Conservation (phyloP, 2,329 filamentous ascomycete genomes). For the Alternaria alternata region DNA sequence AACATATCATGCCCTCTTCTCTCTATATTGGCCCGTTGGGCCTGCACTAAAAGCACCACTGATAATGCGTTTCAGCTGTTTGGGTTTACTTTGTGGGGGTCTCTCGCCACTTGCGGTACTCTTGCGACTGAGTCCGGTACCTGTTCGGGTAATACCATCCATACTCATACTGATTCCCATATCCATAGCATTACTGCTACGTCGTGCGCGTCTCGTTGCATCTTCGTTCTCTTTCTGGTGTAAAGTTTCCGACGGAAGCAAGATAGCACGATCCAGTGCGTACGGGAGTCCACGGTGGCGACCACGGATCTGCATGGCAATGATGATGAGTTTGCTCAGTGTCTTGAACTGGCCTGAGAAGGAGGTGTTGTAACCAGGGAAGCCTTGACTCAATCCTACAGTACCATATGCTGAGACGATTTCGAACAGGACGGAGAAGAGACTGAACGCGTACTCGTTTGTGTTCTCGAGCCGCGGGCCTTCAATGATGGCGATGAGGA, state of each 20-base stretch:
- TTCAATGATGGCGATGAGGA: constrained; percentile 90
- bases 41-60: constrained; percentile 36
- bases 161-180: constrained; percentile 7
- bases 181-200: constrained; percentile 36
- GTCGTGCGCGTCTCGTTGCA: constrained; percentile 53
- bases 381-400: constrained; percentile 89
- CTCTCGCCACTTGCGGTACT: constrained; percentile 26
- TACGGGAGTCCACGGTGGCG: constrained; percentile 72
- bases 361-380: constrained; percentile 75
- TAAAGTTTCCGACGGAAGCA: constrained; percentile 71
- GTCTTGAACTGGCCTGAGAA: constrained; percentile 83
- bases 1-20: constrained; percentile 16
- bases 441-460: constrained; percentile 62
- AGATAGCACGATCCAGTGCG: constrained; percentile 73
- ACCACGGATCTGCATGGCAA: constrained; percentile 72
- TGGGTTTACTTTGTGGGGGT: constrained; percentile 15
- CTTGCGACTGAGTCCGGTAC: constrained; percentile 29
- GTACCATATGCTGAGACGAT: constrained; percentile 70
- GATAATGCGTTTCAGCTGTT: constrained; percentile 31
- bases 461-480: constrained; percentile 71
- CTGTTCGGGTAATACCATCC: constrained; percentile 27
- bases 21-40: constrained; percentile 19
- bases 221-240: constrained; percentile 67
- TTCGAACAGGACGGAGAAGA: constrained; percentile 57
- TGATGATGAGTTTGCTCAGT: constrained; percentile 71